phyloP scores from a whole-genome alignment of 768 basidiomycete genomes.

The Lactarius hatsudake region DNA sequence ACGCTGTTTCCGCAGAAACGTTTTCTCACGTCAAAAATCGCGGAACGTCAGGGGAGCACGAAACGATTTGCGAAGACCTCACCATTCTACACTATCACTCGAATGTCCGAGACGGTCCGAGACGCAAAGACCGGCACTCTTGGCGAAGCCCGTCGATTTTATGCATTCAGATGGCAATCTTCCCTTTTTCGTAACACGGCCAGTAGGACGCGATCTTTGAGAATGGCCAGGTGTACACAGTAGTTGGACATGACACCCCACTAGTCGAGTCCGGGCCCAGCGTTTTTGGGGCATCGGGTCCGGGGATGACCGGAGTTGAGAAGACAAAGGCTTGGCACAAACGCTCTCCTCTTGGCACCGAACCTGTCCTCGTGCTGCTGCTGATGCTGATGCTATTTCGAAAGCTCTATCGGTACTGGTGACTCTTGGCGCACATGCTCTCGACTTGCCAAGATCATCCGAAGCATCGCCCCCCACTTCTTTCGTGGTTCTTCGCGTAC shows the following conservation, averaged over 20 bases:
- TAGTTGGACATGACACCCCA: slow-evolving; percentile 63
- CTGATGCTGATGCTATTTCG: background rate
- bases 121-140: slow-evolving; percentile 73
- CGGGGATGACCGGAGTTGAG: background rate
- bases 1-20: slow-evolving; percentile 72
- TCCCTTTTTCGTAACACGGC: slow-evolving; percentile 80
- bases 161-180: slow-evolving; percentile 84
- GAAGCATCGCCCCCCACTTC: background rate
- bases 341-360: background rate
- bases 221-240: slow-evolving; percentile 70
- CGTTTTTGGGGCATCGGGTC: background rate
- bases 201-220: slow-evolving; percentile 82
- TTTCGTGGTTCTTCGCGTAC: background rate
- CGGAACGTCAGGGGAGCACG: slow-evolving; percentile 1
- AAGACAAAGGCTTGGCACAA: background rate
- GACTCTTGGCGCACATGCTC: background rate
- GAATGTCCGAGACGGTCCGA: slow-evolving; percentile 56
- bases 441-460: background rate
- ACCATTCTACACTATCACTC: slow-evolving; percentile 93
- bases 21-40: slow-evolving; percentile 66
- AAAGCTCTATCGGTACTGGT: background rate
- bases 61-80: slow-evolving; percentile 30
- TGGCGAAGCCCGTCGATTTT: slow-evolving; percentile 70
- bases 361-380: background rate
- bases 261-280: background rate